Percentiles rank a stretch among this genome's conserved stretches.
phyloP scores from a whole-genome alignment of 306 rosid species.

The Biancaea sappan region DNA sequence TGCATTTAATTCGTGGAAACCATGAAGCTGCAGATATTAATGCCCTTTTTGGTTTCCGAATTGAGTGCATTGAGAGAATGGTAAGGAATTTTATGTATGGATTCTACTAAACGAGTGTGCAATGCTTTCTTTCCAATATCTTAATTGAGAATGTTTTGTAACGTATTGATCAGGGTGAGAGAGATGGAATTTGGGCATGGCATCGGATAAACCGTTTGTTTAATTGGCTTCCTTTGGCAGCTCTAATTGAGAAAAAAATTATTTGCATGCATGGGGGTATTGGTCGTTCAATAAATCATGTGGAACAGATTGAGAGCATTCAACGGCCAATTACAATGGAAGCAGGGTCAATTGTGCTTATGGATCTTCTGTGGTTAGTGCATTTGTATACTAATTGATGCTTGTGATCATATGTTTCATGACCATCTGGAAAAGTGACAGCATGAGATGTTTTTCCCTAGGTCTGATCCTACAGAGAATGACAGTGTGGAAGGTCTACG shows the following conservation, averaged over 20 bases:
- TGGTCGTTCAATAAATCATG: slow-evolving; percentile 93
- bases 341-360: slow-evolving; percentile 96
- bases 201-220: slow-evolving; percentile 93
- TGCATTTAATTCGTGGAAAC: slow-evolving; percentile 94
- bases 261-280: slow-evolving; percentile 99
- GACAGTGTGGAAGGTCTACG: slow-evolving; percentile 96
- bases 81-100: slow-evolving; percentile 45
- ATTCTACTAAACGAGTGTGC: background rate
- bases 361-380: slow-evolving; percentile 95
- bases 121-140: background rate
- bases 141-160: slow-evolving; percentile 33
- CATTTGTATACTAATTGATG: slow-evolving; percentile 28
- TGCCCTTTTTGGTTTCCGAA: slow-evolving; percentile 98
- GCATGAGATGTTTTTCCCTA: slow-evolving; percentile 43
- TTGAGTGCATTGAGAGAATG: slow-evolving; percentile 97
- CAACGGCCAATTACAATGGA: slow-evolving; percentile 99
- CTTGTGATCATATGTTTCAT: slow-evolving; percentile 9
- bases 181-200: slow-evolving; percentile 99
- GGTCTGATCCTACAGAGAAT: slow-evolving; percentile 98
- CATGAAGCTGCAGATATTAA: slow-evolving; percentile 99
- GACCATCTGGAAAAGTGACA: slow-evolving; percentile 33
- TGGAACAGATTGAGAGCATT: slow-evolving; percentile 89
- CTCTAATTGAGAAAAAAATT: slow-evolving; percentile 91
- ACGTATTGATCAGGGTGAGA: slow-evolving; percentile 75
- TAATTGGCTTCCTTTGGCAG: slow-evolving; percentile 98